Base-by-base conservation (phyloP, 495 filamentous ascomycete genomes). In the Platismatia glauca region DNA sequence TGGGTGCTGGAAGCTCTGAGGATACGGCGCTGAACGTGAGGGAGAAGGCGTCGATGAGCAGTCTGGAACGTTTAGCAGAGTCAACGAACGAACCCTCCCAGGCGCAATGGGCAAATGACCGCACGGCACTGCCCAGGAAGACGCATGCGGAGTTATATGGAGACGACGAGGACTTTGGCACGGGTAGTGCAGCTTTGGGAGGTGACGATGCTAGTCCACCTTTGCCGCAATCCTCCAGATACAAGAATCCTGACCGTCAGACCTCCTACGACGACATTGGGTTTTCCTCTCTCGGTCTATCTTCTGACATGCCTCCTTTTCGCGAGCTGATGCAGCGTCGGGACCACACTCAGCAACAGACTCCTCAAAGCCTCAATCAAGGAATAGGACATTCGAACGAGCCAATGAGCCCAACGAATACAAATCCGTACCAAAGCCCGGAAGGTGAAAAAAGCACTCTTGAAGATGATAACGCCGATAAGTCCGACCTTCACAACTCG, bases 371-470 rank as follows among this genome's bases (percentile, higher is more conserved):
- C 58, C 75, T 80, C 46, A 74, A 78, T 59, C 80, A 81, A 56
- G 79, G 74, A 56, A 77, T 81, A 24, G 70, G 71, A 57, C 69
- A 71, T 12, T 65, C 59, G 52, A 62, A 79, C 60, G 89, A 91
- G 65, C 86, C 86, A 9, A 82, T 89, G 64, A 97, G 95, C 69
- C 95, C 94, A 41, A 94, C 93, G 0, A 91, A 96, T 64, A 97
- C 94, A 1, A 98, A 98, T 72, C 95, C 94, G n/a, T 98, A 92
- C 69, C 88, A 89, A 66, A 97, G 93, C 72, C 95, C 94, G 12
- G 84, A 89, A n/a, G 87, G 83, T n/a, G 88, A 91, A 22, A 84
- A 84, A 38, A 79, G 78, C 0, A 86, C 91, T 31, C 78, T 81
- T 4, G 87, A 90, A 34, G 87, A 91, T 63, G 72, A 76, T 48